phyloP scores from a whole-genome alignment of 1,139 yeast species.

The Lodderomyces elongisporus region DNA sequence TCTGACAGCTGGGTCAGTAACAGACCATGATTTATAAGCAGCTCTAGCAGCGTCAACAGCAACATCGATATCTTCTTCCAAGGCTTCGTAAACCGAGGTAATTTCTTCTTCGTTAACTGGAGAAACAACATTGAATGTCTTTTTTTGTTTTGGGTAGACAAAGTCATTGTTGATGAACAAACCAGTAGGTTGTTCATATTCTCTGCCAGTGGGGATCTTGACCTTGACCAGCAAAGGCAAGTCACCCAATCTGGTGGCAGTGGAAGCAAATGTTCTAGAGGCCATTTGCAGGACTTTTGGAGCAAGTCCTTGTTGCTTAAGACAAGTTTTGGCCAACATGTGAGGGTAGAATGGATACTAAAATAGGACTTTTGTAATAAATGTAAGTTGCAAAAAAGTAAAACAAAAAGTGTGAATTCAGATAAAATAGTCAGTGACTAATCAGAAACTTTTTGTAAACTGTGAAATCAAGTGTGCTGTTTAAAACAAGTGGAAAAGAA shows the following conservation, averaged over 20 bases:
- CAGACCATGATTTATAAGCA: constrained; percentile 49
- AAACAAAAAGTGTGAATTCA: no score
- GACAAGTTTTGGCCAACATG: background rate
- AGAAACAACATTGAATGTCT: constrained; percentile 54
- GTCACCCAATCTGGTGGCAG: background rate
- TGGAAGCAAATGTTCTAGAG: background rate
- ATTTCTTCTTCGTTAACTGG: constrained; percentile 68
- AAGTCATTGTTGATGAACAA: constrained; percentile 66
- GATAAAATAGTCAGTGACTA: no score
- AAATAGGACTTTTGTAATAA: no score
- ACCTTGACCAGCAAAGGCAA: constrained; percentile 45
- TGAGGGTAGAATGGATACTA: no score
- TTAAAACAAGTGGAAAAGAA: no score
- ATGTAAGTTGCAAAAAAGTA: no score
- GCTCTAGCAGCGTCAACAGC: constrained; percentile 78
- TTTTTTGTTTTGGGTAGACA: constrained; percentile 37
- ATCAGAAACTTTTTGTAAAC: no score
- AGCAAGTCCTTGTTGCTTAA: background rate
- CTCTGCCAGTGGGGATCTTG: constrained; percentile 58
- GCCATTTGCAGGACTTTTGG: background rate
- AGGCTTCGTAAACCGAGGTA: constrained; percentile 64
- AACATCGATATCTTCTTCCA: constrained; percentile 60
- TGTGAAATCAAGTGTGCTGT: no score
- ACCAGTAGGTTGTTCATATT: constrained; percentile 37
- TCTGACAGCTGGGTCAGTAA: constrained; percentile 43